phyloP scores from a whole-genome alignment of 2,329 filamentous ascomycete genomes.

The Ceratocystiopsis brevicomis region DNA sequence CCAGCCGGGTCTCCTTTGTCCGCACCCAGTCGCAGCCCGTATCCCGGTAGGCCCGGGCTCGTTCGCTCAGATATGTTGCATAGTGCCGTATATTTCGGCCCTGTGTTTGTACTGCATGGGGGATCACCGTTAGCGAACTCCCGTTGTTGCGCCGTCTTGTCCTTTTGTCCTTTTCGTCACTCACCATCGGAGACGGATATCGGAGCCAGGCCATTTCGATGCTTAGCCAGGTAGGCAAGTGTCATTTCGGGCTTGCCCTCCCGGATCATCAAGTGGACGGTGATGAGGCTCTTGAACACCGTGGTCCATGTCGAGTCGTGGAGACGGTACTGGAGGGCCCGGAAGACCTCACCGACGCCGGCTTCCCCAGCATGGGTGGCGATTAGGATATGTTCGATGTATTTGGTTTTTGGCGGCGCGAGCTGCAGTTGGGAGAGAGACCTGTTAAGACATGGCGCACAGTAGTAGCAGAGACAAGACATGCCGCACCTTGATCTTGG shows the following conservation, averaged over 20 bases:
- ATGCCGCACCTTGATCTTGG: slow-evolving; percentile 71
- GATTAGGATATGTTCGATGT: slow-evolving; percentile 93
- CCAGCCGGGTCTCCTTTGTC: slow-evolving; percentile 61
- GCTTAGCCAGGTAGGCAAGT: slow-evolving; percentile 62
- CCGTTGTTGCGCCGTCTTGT: no score
- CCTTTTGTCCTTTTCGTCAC: slow-evolving; percentile 51
- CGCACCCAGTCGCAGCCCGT: slow-evolving; percentile 84
- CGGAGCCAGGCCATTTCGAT: slow-evolving; percentile 68
- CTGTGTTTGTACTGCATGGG: slow-evolving; percentile 64
- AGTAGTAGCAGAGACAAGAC: neutral
- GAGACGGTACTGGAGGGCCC: slow-evolving; percentile 70
- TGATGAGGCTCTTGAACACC: slow-evolving; percentile 92
- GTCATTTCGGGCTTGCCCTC: slow-evolving; percentile 85
- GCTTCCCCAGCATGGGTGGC: slow-evolving; percentile 90
- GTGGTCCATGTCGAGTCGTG: slow-evolving; percentile 99
- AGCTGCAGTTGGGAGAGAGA: slow-evolving; percentile 31
- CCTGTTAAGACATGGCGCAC: no score
- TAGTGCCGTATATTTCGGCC: slow-evolving; percentile 90
- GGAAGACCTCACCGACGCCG: slow-evolving; percentile 88
- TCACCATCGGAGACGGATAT: slow-evolving; percentile 82
- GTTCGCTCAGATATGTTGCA: slow-evolving; percentile 65
- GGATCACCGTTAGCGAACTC: neutral
- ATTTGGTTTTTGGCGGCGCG: slow-evolving; percentile 94
- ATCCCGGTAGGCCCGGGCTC: slow-evolving; percentile 63
- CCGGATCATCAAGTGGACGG: slow-evolving; percentile 91